These are phyloP conservation scores for Aureobasidium melanogenum DNA, from an alignment of 2,329 filamentous ascomycete genomes.

Conservation along the genomic window DNA sequence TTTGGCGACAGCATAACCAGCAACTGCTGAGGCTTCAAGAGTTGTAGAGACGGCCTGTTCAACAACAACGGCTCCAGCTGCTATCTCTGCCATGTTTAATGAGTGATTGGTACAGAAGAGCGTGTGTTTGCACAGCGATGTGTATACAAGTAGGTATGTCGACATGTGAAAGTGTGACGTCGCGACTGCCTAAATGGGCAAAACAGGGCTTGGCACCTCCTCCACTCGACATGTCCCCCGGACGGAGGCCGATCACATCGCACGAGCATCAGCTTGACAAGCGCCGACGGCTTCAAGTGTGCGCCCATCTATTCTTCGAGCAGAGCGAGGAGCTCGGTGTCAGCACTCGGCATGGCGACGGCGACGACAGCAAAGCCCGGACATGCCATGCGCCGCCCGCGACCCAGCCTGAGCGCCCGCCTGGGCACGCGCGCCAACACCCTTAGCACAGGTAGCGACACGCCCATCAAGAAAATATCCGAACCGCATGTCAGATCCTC, in stretches of 20 bases:
- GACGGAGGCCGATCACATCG: background rate
- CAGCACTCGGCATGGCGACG: constrained; percentile 23
- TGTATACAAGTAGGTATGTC: too few species aligned
- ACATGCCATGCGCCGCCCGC: constrained; percentile 36
- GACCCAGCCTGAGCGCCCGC: constrained; percentile 22
- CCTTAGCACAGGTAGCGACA: constrained; percentile 19
- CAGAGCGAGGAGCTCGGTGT: background rate
- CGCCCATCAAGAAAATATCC: constrained; percentile 19
- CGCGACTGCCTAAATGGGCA: background rate
- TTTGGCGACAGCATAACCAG: constrained; percentile 34
- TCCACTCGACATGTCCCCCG: background rate
- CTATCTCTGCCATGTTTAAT: constrained; percentile 31
- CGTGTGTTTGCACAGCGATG: background rate
- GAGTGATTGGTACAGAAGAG: background rate
- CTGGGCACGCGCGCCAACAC: constrained; percentile 1
- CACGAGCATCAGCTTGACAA: background rate
- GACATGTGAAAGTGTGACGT: constrained; percentile 2
- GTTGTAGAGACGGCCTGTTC: constrained; percentile 34
- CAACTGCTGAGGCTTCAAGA: constrained; percentile 29
- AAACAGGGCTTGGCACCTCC: background rate
- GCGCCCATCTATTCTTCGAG: background rate
- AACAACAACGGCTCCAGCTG: constrained; percentile 29
- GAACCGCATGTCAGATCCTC: constrained; percentile 54
- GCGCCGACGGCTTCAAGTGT: background rate
- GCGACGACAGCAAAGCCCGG: constrained; percentile 25